Percentiles rank a stretch among this genome's conserved stretches.
These are phyloP conservation scores for Boletellus deceptivus DNA, from an alignment of 1,284 basidiomycete genomes.

Conservation along the genomic window DNA sequence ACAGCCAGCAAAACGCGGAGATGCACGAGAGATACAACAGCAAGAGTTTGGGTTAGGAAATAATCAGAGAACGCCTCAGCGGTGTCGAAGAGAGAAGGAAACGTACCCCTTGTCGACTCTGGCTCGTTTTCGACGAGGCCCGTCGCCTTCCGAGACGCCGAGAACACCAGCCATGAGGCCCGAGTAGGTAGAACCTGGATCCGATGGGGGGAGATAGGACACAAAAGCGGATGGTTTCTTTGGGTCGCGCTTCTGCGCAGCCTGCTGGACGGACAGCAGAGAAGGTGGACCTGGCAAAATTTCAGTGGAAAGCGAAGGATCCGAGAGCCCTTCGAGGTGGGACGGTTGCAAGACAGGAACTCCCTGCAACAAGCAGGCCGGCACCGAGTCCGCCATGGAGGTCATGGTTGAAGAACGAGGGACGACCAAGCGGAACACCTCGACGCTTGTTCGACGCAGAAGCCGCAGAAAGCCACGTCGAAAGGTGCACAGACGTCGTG, in stretches of 20 bases:
- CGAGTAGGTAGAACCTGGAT: constrained; percentile 81
- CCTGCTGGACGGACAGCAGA: constrained; percentile 62
- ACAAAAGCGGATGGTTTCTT: constrained; percentile 62
- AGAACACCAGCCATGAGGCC: constrained; percentile 64
- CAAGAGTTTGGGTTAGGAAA: constrained; percentile 24
- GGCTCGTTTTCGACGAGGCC: constrained; percentile 66
- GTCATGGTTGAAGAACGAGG: constrained; percentile 46
- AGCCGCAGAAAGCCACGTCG: constrained; percentile 17
- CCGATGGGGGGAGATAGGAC: constrained; percentile 75
- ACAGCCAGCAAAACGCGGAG: constrained; percentile 7
- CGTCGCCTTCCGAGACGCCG: constrained; percentile 55
- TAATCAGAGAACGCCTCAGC: constrained; percentile 18
- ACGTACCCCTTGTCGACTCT: constrained; percentile 71
- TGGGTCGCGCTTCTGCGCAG: constrained; percentile 66
- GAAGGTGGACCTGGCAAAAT: constrained; percentile 80
- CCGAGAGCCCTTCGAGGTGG: constrained; percentile 66
- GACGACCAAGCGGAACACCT: constrained; percentile 16
- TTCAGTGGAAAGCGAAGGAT: constrained; percentile 74
- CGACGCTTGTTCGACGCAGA: constrained; percentile 17
- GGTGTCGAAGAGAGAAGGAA: constrained; percentile 18
- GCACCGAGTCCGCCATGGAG: constrained; percentile 59
- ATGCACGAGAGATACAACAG: constrained; percentile 19
- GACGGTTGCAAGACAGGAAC: constrained; percentile 68
- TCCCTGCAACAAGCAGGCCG: constrained; percentile 64
- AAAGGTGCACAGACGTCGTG: constrained; percentile 22